Percentiles rank a stretch among this genome's conserved stretches.
phyloP scores from a whole-genome alignment of 306 rosid genomes.

The Trichosanthes truncata region DNA sequence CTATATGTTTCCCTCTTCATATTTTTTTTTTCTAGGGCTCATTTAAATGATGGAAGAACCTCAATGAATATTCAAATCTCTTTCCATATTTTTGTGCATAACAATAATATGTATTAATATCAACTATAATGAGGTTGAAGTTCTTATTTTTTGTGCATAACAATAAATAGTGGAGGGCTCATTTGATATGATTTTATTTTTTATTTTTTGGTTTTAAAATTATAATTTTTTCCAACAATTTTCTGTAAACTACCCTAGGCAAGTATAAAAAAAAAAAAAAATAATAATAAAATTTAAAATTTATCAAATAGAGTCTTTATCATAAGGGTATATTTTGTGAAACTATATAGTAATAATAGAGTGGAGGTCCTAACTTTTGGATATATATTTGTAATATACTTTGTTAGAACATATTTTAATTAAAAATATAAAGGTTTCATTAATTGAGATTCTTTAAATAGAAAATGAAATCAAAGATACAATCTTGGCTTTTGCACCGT shows the following conservation, averaged over 20 bases:
- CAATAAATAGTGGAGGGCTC: too few species aligned
- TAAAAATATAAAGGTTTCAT: not conserved
- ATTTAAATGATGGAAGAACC: too few species aligned
- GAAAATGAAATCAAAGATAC: not conserved
- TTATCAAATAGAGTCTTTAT: too few species aligned
- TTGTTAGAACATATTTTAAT: not conserved
- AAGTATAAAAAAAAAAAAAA: not conserved
- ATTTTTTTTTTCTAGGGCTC: not conserved
- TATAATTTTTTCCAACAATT: not conserved
- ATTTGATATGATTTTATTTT: too few species aligned
- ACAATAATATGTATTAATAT: too few species aligned
- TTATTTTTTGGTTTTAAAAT: not conserved
- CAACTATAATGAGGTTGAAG: too few species aligned
- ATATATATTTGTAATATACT: too few species aligned
- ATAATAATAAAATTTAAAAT: too few species aligned
- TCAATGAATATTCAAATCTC: too few species aligned
- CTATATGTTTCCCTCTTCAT: not conserved
- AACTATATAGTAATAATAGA: not conserved
- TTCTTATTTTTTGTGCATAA: too few species aligned
- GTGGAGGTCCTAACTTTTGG: not conserved
- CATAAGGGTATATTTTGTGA: not conserved
- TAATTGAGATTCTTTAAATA: not conserved
- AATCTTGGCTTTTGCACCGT: slow-evolving; percentile 2
- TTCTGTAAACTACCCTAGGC: too few species aligned
- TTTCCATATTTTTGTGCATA: not conserved